Evolutionary conservation across 371 early-diverging fungal species (phyloP).

Genomic region (Entomophthora muscae): DNA sequence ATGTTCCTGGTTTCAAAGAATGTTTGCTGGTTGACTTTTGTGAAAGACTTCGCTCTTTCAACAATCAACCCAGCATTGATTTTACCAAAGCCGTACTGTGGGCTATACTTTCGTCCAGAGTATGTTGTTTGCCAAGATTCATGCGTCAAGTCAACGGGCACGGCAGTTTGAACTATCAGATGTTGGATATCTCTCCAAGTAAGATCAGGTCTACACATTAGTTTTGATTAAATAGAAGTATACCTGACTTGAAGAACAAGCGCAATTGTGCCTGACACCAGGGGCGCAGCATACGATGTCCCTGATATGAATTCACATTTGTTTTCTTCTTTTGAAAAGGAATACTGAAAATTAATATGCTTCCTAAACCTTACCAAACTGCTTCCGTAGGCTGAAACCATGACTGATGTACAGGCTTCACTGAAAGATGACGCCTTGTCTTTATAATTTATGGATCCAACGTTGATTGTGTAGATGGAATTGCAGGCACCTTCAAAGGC

Average conservation of each 20-base stretch:
- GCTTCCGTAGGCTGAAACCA: conserved; percentile 80
- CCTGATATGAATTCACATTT: no score
- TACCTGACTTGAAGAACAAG: conserved; percentile 47
- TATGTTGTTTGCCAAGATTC: conserved; percentile 38
- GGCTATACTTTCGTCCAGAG: conserved; percentile 50
- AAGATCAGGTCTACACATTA: conserved; percentile 64
- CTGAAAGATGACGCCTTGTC: conserved; percentile 67
- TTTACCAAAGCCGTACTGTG: conserved; percentile 85
- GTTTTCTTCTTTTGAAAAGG: no score
- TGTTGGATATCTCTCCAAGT: conserved; percentile 86
- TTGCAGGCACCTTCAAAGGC: conserved; percentile 95
- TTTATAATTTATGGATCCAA: conserved; percentile 67
- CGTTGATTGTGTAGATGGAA: conserved; percentile 82
- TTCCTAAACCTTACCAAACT: no score
- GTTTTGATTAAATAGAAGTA: no score
- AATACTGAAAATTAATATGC: no score
- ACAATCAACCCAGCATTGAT: conserved; percentile 67
- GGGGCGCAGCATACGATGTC: conserved; percentile 92
- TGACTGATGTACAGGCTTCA: conserved; percentile 76
- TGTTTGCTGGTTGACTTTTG: conserved; percentile 48
- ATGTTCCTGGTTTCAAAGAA: no score
- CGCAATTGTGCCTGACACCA: conserved; percentile 80
- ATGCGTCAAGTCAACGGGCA: conserved; percentile 47
- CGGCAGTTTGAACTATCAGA: conserved; percentile 56
- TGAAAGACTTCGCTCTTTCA: conserved; percentile 48